These are phyloP conservation scores for Cercophora scortea DNA, from an alignment of 495 filamentous ascomycete species.

Conservation along the genomic window DNA sequence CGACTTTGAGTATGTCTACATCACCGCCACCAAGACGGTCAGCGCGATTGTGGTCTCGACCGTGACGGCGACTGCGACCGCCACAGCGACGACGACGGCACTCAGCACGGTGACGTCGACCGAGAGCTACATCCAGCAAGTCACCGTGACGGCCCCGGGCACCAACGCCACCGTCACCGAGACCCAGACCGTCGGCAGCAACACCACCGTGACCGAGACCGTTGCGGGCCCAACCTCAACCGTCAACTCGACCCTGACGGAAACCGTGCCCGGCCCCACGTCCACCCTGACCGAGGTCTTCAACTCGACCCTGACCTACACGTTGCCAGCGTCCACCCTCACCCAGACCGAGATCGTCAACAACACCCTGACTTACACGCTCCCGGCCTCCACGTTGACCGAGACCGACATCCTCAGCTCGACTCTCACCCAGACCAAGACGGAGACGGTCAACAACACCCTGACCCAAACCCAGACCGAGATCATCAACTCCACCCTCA, in stretches of 20 bases:
- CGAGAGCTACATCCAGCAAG: slow-evolving; percentile 9
- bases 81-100: neutral
- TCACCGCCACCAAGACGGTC: slow-evolving; percentile 1
- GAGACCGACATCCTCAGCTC: neutral
- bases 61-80: slow-evolving; percentile 7
- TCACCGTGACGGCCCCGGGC: neutral
- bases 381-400: neutral
- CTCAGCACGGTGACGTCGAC: slow-evolving; percentile 1
- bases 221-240: neutral
- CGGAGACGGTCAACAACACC: neutral
- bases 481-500: neutral
- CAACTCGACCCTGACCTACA: too few species aligned
- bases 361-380: neutral
- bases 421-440: neutral
- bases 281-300: neutral
- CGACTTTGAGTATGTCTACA: too few species aligned
- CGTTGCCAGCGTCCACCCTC: too few species aligned
- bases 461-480: neutral
- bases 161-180: neutral
- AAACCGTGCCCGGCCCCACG: neutral
- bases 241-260: neutral
- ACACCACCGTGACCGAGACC: neutral
- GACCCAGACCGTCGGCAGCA: neutral
- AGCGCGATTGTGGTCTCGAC: slow-evolving; percentile 1
- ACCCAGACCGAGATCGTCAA: neutral